These are phyloP conservation scores for Musa itinerans DNA, from an alignment of 176 grass and related monocot species.

Conservation along the genomic window DNA sequence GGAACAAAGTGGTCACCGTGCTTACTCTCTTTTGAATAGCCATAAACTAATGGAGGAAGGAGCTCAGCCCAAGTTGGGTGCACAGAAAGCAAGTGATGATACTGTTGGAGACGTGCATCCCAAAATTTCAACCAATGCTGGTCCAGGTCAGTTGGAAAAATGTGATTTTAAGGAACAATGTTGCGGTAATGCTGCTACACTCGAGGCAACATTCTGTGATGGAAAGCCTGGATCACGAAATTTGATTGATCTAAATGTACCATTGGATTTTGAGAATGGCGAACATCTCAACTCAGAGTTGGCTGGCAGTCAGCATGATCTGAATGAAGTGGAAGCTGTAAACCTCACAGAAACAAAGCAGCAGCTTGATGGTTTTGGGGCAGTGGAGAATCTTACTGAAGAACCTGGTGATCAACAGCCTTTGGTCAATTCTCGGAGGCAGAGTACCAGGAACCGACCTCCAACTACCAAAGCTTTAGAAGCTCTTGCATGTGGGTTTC, in stretches of 20 bases:
- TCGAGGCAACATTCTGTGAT: constrained; percentile 15
- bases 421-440: constrained; percentile 35
- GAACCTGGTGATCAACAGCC: constrained; percentile 24
- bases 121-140: constrained; percentile 17
- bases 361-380: constrained; percentile 12
- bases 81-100: constrained; percentile 24
- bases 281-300: background rate
- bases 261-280: constrained; percentile 21
- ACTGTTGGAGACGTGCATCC: constrained; percentile 11
- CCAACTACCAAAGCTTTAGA: constrained; percentile 72
- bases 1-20: constrained; percentile 29
- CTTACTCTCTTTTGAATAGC: constrained; percentile 32
- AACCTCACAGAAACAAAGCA: constrained; percentile 7
- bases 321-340: constrained; percentile 28
- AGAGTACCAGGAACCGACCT: constrained; percentile 69
- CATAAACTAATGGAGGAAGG: constrained; percentile 25
- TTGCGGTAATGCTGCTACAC: background rate
- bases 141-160: constrained; percentile 20
- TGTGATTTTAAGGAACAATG: constrained; percentile 12
- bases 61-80: constrained; percentile 24
- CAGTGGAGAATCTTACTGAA: constrained; percentile 12
- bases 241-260: constrained; percentile 30
- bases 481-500: constrained; percentile 71
- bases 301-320: constrained; percentile 17
- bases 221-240: constrained; percentile 18